Base-by-base conservation (phyloP, 306 rosid species). In the Lupinus albus region DNA sequence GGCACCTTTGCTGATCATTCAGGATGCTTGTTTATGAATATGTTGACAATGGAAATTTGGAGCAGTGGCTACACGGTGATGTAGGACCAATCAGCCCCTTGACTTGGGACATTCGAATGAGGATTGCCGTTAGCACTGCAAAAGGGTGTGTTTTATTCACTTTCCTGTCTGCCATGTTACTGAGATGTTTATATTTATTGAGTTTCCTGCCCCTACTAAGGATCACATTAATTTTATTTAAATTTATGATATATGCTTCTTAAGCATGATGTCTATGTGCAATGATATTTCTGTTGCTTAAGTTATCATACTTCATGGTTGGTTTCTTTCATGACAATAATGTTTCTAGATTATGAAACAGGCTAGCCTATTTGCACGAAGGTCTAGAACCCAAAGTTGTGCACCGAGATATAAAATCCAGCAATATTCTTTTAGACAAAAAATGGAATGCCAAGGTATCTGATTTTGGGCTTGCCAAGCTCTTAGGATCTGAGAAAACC, bases 1-100 rank as follows among this genome's bases (percentile, higher is more conserved):
- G 46, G 3, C 18, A 54, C 46, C 41, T 67, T 15, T 35, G 6
- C 30, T 51, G 52, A 16, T 35, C 65, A 35, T 70, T 61, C 82
- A 93, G 99, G 90, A 90, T 93, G 93, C 96, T 93, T 48, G 96
- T 93, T 59, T 93, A 88, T 62, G 99, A 93, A 76, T 93, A 86
- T 64, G 84, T 93, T 74, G 84, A 93, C 71, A 93, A 93, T 35
- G 97, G 99, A 47, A 93, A 90, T 77, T 81, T 93, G 89, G 99
- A 93, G 83, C 99, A 93, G 64, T 93, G 99, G 99, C 82, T 93
- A 78, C 99, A 93, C 57, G 99, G 99, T 75, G 91, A 93, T 57
- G 96, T 88, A 46, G 96, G 97, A 46, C 85, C 97, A 48, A 58
- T 84, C 45, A 93, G 99, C 64, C 97, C 97, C 71, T 77, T 93